These are phyloP conservation scores for Apiotrichum gamsii DNA, from an alignment of 1,284 basidiomycete genomes.

Conservation along the genomic window DNA sequence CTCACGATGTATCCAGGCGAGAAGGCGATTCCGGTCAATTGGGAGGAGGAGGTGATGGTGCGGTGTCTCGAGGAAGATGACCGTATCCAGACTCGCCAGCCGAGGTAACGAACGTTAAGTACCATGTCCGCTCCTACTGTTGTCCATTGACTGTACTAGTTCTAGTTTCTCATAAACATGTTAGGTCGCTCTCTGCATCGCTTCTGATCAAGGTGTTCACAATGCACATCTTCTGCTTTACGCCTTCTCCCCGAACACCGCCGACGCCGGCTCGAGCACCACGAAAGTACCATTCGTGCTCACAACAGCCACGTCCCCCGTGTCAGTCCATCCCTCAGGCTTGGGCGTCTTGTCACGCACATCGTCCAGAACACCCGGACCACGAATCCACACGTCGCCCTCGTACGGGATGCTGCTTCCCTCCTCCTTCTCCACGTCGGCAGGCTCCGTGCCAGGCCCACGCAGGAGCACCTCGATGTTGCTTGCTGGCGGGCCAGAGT, in stretches of 20 bases:
- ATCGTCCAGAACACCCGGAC: conserved; percentile 25
- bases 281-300: conserved; percentile 40
- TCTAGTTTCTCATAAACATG: no score
- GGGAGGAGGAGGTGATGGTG: conserved; percentile 36
- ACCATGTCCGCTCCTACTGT: no score
- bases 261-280: not conserved
- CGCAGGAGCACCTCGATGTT: conserved; percentile 42
- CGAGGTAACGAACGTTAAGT: no score
- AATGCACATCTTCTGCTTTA: no score
- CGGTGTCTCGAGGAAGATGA: conserved; percentile 43
- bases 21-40: conserved; percentile 34
- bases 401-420: conserved; percentile 13
- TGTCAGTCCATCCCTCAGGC: conserved; percentile 32
- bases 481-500: conserved; percentile 38
- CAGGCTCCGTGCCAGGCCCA: conserved; percentile 20
- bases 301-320: conserved; percentile 26
- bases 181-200: no score
- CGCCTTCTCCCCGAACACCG: no score
- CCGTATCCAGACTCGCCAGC: conserved; percentile 20
- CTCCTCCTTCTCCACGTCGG: conserved; percentile 11
- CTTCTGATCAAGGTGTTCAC: no score
- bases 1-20: conserved; percentile 15
- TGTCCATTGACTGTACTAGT: no score
- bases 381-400: conserved; percentile 30
- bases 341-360: conserved; percentile 9